A percentile compares a stretch with the other conserved stretches of the same genome.
These are phyloP conservation scores for Trifolium subterraneum DNA, from an alignment of 306 rosid genomes.

Conservation along the genomic window DNA sequence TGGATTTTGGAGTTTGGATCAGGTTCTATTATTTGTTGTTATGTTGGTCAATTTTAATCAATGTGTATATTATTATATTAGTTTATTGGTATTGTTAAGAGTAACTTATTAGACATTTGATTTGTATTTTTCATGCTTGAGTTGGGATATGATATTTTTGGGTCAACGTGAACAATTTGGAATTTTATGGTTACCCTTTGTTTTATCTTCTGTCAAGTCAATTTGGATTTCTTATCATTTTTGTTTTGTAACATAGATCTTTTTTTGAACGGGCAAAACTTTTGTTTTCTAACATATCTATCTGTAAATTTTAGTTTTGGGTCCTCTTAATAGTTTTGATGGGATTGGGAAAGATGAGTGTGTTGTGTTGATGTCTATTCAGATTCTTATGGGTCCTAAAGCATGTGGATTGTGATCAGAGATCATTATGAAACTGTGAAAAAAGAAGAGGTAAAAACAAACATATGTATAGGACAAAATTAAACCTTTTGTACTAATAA, in stretches of 20 bases:
- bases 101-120: background rate
- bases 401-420: constrained; percentile 44
- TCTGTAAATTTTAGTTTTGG: constrained; percentile 11
- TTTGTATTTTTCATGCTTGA: constrained; percentile 27
- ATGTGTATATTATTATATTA: constrained; percentile 33
- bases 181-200: constrained; percentile 44
- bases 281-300: constrained; percentile 26
- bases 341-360: constrained; percentile 30
- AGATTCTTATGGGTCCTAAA: constrained; percentile 43
- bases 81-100: constrained; percentile 10
- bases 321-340: constrained; percentile 5
- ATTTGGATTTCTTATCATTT: constrained; percentile 26
- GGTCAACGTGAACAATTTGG: constrained; percentile 51
- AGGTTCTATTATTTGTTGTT: constrained; percentile 26
- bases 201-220: constrained; percentile 48
- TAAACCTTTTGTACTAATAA: background rate
- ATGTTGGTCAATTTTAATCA: background rate
- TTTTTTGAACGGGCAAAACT: background rate
- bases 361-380: constrained; percentile 19
- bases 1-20: constrained; percentile 18
- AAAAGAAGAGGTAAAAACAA: background rate
- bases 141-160: constrained; percentile 21
- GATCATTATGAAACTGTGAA: constrained; percentile 30
- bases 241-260: background rate
- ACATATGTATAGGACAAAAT: background rate